Evolutionary conservation across 257 asterid genomes (phyloP).

Genomic region (Forsythia suspensa): DNA sequence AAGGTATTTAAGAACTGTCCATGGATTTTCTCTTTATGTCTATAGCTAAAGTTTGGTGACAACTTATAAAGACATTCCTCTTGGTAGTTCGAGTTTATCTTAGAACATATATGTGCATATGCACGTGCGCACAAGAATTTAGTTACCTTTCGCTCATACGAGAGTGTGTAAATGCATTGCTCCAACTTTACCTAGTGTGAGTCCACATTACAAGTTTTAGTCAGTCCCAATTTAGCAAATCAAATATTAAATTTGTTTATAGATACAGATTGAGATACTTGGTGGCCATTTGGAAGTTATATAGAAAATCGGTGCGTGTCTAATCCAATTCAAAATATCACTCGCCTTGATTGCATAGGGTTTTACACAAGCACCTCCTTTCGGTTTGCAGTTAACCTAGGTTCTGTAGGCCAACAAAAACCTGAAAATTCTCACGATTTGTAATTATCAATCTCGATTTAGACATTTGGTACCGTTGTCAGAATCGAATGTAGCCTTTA

Average conservation of each 20-base stretch:
- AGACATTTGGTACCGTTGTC: neutral
- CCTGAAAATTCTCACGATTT: neutral
- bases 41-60: neutral
- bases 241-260: neutral
- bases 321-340: neutral
- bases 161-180: neutral
- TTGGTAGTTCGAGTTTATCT: neutral
- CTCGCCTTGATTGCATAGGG: neutral
- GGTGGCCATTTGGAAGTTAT: neutral
- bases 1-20: constrained; percentile 49
- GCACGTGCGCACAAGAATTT: neutral
- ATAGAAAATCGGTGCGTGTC: neutral
- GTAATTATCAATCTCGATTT: neutral
- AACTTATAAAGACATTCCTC: constrained; percentile 5
- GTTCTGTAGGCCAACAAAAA: neutral
- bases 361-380: neutral
- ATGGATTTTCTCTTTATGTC: neutral
- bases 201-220: neutral
- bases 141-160: neutral
- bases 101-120: neutral
- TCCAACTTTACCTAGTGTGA: neutral
- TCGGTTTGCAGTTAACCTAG: neutral
- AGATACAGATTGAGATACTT: neutral
- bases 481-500: neutral
- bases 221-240: neutral